Evolutionary conservation across 306 rosid genomes (phyloP).

Genomic region (Quercus glauca): DNA sequence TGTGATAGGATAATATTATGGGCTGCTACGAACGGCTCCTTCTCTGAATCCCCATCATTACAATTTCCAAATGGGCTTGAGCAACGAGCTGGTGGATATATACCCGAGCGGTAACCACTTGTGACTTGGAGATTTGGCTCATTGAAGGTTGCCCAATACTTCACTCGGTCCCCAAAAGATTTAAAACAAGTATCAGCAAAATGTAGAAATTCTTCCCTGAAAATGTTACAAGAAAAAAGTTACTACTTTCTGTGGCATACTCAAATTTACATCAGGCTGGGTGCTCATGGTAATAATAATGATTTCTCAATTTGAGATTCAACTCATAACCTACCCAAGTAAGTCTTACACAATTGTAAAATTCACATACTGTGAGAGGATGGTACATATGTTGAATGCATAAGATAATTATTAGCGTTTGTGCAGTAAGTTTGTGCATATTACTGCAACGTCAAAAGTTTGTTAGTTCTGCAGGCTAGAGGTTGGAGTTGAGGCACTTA

Average conservation of each 20-base stretch:
- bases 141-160: constrained; percentile 65
- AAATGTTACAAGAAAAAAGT: no score
- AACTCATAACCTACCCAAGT: no score
- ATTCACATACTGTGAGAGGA: no score
- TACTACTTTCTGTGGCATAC: background rate
- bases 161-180: constrained; percentile 69
- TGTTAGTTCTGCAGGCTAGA: no score
- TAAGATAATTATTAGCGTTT: no score
- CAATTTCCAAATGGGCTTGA: constrained; percentile 49
- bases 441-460: no score
- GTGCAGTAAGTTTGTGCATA: no score
- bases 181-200: constrained; percentile 63
- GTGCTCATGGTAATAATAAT: no score
- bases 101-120: constrained; percentile 49
- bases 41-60: constrained; percentile 52
- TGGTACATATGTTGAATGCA: no score
- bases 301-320: no score
- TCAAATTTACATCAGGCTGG: no score
- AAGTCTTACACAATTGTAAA: no score
- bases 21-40: constrained; percentile 65
- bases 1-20: constrained; percentile 64
- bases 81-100: constrained; percentile 61
- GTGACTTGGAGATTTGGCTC: constrained; percentile 48
- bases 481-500: constrained; percentile 24
- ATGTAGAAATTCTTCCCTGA: constrained; percentile 61